Evolutionary conservation across 148 eudicot species (phyloP).

Genomic region (Rhododendron simsii): DNA sequence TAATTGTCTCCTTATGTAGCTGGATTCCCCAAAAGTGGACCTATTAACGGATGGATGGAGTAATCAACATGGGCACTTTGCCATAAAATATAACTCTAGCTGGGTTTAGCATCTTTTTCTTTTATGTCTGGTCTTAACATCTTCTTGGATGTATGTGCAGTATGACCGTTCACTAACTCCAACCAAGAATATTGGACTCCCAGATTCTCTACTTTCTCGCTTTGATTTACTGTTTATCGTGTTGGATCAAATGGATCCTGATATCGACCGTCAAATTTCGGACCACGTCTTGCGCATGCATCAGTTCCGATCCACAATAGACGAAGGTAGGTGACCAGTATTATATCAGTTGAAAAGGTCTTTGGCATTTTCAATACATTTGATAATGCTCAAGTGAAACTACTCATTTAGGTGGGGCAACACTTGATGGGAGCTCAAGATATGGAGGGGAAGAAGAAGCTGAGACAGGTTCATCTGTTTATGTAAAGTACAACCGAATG

Average conservation of each 20-base stretch:
- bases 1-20: neutral
- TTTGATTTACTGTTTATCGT: slow-evolving; percentile 95
- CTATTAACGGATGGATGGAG: neutral
- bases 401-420: slow-evolving; percentile 46
- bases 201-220: slow-evolving; percentile 97
- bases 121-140: neutral
- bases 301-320: slow-evolving; percentile 70
- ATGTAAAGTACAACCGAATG: slow-evolving; percentile 85
- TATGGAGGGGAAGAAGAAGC: slow-evolving; percentile 71
- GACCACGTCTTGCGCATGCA: slow-evolving; percentile 99
- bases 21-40: neutral
- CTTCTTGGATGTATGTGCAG: slow-evolving; percentile 35
- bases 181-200: slow-evolving; percentile 96
- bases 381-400: slow-evolving; percentile 8
- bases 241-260: slow-evolving; percentile 99
- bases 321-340: slow-evolving; percentile 60
- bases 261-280: slow-evolving; percentile 81
- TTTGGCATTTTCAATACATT: neutral
- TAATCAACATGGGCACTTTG: neutral
- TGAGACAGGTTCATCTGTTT: slow-evolving; percentile 61
- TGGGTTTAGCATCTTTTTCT: slow-evolving; percentile 6
- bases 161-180: slow-evolving; percentile 98
- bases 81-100: neutral
- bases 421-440: slow-evolving; percentile 53
- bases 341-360: neutral